A percentile compares a stretch with the other conserved stretches of the same genome.
Evolutionary conservation across 2,329 filamentous ascomycete species (phyloP).

Genomic region (Microdochium bolleyi): DNA sequence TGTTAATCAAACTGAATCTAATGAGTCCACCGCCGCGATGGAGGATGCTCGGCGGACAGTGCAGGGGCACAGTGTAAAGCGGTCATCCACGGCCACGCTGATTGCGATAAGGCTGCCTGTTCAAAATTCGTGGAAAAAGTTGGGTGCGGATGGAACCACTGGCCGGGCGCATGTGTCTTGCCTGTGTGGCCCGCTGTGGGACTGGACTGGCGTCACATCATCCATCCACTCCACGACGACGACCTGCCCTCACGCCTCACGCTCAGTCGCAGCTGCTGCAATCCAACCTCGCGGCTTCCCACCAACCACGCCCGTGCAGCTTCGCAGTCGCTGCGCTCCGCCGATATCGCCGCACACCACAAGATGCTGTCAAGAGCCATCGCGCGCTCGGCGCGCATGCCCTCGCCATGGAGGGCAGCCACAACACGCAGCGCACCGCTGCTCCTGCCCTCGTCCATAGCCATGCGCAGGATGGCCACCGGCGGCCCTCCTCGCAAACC

Average conservation of each 20-base stretch:
- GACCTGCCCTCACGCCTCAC: no score
- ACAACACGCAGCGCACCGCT: conserved; percentile 20
- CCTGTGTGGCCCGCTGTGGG: no score
- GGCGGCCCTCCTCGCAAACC: conserved; percentile 33
- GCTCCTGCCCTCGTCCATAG: conserved; percentile 14
- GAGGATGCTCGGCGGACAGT: no score
- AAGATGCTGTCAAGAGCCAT: conserved; percentile 31
- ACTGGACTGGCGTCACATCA: no score
- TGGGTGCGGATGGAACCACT: background rate
- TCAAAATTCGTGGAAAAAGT: background rate
- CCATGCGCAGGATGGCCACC: conserved; percentile 18
- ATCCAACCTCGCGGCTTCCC: background rate
- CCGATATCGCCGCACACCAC: background rate
- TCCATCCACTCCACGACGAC: no score
- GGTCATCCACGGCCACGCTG: background rate
- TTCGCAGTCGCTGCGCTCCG: background rate
- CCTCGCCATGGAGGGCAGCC: conserved; percentile 8
- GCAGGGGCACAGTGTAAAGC: background rate
- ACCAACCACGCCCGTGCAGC: background rate
- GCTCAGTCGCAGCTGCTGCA: no score
- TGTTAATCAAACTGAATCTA: no score
- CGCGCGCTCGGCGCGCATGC: conserved; percentile 25
- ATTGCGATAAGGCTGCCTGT: background rate
- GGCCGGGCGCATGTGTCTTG: no score
- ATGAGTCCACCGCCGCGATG: no score